phyloP scores from a whole-genome alignment of 768 basidiomycete species.

The Baorangia bicolor region DNA sequence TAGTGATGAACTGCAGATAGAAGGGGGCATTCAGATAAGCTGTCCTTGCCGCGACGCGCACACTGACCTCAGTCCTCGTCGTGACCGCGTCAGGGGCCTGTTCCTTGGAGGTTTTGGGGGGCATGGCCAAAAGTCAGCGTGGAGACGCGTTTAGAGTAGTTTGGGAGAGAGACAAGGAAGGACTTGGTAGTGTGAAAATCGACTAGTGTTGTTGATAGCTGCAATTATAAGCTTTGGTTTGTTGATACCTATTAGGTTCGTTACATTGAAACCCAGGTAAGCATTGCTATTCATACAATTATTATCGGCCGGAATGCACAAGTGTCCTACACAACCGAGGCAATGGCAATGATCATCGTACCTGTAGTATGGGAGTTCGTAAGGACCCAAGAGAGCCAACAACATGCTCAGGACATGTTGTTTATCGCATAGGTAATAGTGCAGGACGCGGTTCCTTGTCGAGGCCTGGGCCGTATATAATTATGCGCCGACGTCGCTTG shows the following conservation, averaged over 20 bases:
- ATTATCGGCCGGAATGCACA: conserved; percentile 10
- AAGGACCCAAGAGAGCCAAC: background rate
- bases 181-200: conserved; percentile 40
- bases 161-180: conserved; percentile 35
- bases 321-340: conserved; percentile 11
- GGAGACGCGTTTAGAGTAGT: conserved; percentile 28
- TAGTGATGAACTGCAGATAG: conserved; percentile 49
- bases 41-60: conserved; percentile 8
- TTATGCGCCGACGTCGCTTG: background rate
- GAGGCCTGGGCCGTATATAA: background rate
- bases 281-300: conserved; percentile 23
- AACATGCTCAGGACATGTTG: conserved; percentile 1
- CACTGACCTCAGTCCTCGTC: conserved; percentile 31
- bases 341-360: background rate
- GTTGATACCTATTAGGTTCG: conserved; percentile 38
- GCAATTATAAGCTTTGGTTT: conserved; percentile 41
- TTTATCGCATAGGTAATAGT: background rate
- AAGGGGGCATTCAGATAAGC: conserved; percentile 23
- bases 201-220: conserved; percentile 38
- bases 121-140: conserved; percentile 19
- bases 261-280: conserved; percentile 39
- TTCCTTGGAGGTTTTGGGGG: conserved; percentile 28
- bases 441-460: background rate
- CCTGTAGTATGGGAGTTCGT: conserved; percentile 7
- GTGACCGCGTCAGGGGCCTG: conserved; percentile 26